phyloP scores from a whole-genome alignment of 305 asterid genomes.

The Solanum hybrid region DNA sequence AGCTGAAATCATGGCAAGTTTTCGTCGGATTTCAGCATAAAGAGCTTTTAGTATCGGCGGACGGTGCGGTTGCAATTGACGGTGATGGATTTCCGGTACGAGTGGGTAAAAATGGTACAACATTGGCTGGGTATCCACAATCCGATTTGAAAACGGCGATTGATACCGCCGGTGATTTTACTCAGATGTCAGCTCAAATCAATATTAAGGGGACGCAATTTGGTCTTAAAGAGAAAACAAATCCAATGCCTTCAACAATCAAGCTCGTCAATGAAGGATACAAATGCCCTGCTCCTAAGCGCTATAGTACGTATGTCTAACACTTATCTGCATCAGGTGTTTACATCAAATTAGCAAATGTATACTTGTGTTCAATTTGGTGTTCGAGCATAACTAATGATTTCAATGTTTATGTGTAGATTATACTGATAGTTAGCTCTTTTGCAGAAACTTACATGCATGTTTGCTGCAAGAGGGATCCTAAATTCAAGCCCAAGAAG shows the following conservation, averaged over 20 bases:
- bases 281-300: constrained; percentile 58
- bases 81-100: constrained; percentile 44
- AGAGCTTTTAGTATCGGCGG: constrained; percentile 63
- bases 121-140: constrained; percentile 55
- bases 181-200: constrained; percentile 53
- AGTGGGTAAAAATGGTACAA: constrained; percentile 56
- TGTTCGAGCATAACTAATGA: background rate
- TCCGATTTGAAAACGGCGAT: constrained; percentile 79
- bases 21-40: constrained; percentile 46
- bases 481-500: constrained; percentile 45
- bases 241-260: constrained; percentile 69
- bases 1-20: constrained; percentile 63
- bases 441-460: constrained; percentile 43
- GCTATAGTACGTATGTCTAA: constrained; percentile 19
- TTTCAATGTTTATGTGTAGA: background rate
- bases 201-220: constrained; percentile 60
- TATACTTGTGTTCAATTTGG: background rate
- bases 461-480: constrained; percentile 61
- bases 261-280: constrained; percentile 61
- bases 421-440: background rate
- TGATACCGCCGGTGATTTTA: constrained; percentile 64
- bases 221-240: constrained; percentile 29
- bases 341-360: background rate
- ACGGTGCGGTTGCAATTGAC: constrained; percentile 55
- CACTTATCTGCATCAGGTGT: background rate